These are phyloP conservation scores for Aspergillus bridgeri DNA, from an alignment of 495 filamentous ascomycete species.

Conservation along the genomic window DNA sequence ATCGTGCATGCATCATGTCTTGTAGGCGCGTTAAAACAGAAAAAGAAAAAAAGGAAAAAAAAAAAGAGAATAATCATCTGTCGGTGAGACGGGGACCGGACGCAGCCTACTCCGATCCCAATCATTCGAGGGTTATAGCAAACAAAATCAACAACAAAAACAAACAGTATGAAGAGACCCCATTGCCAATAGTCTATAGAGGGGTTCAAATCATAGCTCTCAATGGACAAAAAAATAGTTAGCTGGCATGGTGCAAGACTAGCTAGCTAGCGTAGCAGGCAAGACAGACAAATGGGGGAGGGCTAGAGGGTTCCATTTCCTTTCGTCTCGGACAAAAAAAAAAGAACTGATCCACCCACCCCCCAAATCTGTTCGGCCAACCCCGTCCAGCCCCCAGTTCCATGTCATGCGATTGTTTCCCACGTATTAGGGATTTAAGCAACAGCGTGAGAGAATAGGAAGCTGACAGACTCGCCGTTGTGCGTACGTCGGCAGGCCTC, in stretches of 20 bases:
- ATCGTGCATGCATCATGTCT: slow-evolving; percentile 13
- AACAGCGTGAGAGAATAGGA: slow-evolving; percentile 86
- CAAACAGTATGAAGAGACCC: background rate
- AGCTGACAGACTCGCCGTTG: slow-evolving; percentile 91
- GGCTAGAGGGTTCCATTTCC: background rate
- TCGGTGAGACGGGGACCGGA: background rate
- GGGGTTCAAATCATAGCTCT: background rate
- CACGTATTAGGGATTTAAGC: slow-evolving; percentile 25
- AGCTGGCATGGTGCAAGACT: background rate
- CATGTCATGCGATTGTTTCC: background rate
- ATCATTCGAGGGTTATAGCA: background rate
- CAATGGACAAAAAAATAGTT: background rate
- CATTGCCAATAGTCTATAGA: background rate
- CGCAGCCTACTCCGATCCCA: background rate
- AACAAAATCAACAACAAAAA: background rate
- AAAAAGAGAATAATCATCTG: background rate
- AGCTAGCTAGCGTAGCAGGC: background rate
- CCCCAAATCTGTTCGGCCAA: background rate
- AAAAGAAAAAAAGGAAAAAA: background rate
- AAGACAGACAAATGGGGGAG: background rate
- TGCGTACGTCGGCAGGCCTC: slow-evolving; percentile 78
- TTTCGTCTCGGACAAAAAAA: slow-evolving; percentile 1
- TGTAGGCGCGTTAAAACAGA: slow-evolving; percentile 5
- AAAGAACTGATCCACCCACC: background rate
- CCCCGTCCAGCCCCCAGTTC: background rate